Conservation (phyloP, 345 rosid species). For the Cardamine chenopodiifolia region DNA sequence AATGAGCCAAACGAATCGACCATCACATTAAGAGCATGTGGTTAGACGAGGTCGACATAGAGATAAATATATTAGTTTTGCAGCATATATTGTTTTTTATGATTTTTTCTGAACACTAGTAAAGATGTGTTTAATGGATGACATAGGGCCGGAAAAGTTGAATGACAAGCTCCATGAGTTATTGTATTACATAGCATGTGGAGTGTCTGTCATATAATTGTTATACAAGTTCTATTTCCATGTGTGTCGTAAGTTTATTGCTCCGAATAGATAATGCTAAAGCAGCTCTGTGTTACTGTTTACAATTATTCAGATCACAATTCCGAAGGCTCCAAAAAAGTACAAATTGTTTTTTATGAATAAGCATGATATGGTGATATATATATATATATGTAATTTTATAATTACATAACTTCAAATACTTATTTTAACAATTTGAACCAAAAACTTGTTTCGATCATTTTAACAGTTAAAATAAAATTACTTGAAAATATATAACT, state of each 20-base stretch:
- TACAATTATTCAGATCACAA: constrained; percentile 25
- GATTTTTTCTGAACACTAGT: constrained; percentile 26
- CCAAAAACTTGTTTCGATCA: not conserved
- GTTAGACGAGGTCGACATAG: constrained; percentile 32
- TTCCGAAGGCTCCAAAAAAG: constrained; percentile 9
- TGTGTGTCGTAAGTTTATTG: constrained; percentile 29
- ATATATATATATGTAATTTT: not conserved
- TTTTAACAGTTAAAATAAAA: not conserved
- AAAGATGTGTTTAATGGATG: constrained; percentile 29
- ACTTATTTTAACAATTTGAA: not conserved
- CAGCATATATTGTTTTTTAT: constrained; percentile 15
- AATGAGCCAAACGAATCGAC: constrained; percentile 29
- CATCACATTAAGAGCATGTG: constrained; percentile 39
- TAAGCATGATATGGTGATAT: not conserved
- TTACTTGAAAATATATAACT: not conserved
- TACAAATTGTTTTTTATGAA: not conserved
- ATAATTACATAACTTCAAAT: not conserved
- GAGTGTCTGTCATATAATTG: constrained; percentile 34
- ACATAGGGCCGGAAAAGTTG: constrained; percentile 42
- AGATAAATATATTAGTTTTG: constrained; percentile 28
- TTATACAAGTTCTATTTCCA: constrained; percentile 25
- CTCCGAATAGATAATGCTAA: not conserved
- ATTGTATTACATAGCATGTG: constrained; percentile 39
- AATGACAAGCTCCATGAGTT: constrained; percentile 29
- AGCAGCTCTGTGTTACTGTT: constrained; percentile 16